A percentile compares a stretch with the other conserved stretches of the same genome.
These are phyloP conservation scores for Thinopyrum elongatum DNA, from an alignment of 176 grass and related monocot species.

Conservation along the genomic window DNA sequence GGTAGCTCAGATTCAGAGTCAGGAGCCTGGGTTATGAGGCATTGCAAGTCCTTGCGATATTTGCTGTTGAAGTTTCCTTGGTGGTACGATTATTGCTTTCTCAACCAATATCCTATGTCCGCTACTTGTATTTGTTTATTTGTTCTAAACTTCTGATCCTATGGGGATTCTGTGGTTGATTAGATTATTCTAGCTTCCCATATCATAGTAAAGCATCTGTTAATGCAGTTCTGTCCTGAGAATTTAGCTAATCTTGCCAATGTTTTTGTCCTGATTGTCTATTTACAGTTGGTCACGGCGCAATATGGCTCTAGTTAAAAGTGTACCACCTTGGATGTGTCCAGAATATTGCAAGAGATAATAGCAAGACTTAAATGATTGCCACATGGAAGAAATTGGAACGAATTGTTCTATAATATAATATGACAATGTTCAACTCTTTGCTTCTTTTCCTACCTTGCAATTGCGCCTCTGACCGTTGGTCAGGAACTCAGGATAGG, in stretches of 20 bases:
- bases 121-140: neutral
- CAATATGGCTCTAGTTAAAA: neutral
- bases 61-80: neutral
- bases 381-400: neutral
- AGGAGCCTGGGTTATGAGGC: constrained; percentile 14
- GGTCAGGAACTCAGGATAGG: no score
- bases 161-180: neutral
- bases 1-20: neutral
- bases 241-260: neutral
- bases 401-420: neutral
- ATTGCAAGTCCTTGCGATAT: neutral
- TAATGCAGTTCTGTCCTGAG: neutral
- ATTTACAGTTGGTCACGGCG: neutral
- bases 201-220: neutral
- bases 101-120: neutral
- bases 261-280: neutral
- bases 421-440: neutral
- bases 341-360: neutral
- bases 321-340: neutral
- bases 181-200: neutral
- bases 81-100: constrained; percentile 7
- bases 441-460: no score
- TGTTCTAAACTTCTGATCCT: neutral
- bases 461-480: no score
- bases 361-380: neutral